Conservation (phyloP, 345 rosid species). For the Eucalyptus regnans region DNA sequence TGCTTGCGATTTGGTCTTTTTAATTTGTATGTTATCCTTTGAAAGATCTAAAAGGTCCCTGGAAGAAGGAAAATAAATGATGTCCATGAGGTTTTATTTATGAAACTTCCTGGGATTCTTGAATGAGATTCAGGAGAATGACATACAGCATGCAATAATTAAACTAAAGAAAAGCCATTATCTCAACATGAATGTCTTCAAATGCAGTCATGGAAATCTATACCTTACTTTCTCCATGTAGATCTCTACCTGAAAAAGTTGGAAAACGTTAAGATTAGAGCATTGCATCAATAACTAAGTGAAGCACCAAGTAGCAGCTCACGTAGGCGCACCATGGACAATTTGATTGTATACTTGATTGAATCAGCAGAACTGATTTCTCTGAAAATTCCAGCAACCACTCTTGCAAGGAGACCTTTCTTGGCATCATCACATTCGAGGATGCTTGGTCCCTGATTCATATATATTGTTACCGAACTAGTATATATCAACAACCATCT, state of each 20-base stretch:
- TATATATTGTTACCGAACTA: background rate
- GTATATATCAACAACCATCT: background rate
- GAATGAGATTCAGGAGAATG: background rate
- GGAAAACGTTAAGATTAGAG: background rate
- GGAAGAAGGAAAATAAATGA: background rate
- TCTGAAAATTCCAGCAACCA: constrained; percentile 58
- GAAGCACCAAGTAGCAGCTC: background rate
- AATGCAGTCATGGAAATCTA: background rate
- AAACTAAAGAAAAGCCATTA: background rate
- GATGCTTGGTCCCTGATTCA: constrained; percentile 50
- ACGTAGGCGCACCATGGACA: constrained; percentile 56
- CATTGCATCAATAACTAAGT: background rate
- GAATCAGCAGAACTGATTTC: constrained; percentile 29
- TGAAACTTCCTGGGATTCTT: background rate
- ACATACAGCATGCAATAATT: background rate
- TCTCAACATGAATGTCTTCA: background rate
- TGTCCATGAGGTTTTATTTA: background rate
- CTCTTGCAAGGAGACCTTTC: constrained; percentile 73
- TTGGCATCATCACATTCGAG: constrained; percentile 35
- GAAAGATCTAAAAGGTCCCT: constrained; percentile 82
- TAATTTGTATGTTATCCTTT: constrained; percentile 75
- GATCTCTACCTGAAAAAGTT: constrained; percentile 59
- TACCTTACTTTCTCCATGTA: constrained; percentile 97
- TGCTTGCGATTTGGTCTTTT: constrained; percentile 67
- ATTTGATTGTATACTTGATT: constrained; percentile 16